Evolutionary conservation across 1,139 yeast genomes (phyloP), one percentile per base, ranked within the genome.

Genomic region (Pneumocystis carinii): DNA sequence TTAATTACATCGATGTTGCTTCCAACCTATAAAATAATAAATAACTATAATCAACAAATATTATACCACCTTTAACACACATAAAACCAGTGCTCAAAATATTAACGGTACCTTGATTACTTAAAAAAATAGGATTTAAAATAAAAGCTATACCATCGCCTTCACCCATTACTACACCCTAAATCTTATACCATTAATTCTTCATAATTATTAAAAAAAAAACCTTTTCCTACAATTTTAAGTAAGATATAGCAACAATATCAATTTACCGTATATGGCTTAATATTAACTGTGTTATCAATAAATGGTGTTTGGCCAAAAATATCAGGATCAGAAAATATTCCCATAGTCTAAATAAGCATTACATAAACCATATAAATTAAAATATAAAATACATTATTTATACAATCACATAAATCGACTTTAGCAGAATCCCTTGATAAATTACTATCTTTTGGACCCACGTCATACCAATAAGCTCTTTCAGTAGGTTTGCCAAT

Each of bases 61-160:
- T 59, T 53, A 56, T 65, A 69, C 68, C 65, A 38, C 66, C 67
- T 41, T 61, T 2, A 19, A 59, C 64, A 39, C 67, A 65, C 66
- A 65, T 65, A 60, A 62, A 66, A 12, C 57, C 41, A 15, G 56
- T 48, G n/a, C 32, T 60, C 17, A 32, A 27, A 38, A 38, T 42
- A 62, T 64, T 65, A 67, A 48, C 55, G 10, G 55, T 84, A 81
- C 73, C 80, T 79, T 12, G 15, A 57, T 10, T 37, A 27, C 15
- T 57, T 57, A 19, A 57, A 57, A 19, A 57, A 29, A 88, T 71
- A 70, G 92, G 97, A 1, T 97, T 85, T 68, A 90, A 74, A 29
- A 92, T 72, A 5, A 96, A 88, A 5, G 92, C 88, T 0, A 98
- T 92, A 2, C 98, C 98, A 72, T 92, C 98, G 29, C 98, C 98